Percentiles rank a stretch among this genome's conserved stretches.
Evolutionary conservation across 2,329 filamentous ascomycete species (phyloP).

Genomic region (Sclerotinia sclerotiorum): DNA sequence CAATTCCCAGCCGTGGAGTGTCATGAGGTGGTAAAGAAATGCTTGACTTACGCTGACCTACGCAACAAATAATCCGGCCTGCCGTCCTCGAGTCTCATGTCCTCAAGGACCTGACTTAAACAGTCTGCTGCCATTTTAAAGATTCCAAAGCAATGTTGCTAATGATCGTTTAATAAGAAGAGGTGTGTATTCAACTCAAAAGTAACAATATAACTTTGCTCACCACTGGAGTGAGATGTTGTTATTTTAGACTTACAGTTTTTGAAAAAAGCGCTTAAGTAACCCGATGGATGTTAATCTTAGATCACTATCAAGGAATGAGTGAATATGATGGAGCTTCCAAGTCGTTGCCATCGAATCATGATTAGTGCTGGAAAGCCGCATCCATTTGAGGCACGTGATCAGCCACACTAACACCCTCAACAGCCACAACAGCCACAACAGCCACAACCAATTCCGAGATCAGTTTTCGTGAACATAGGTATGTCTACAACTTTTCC

Average conservation of each 20-base stretch:
- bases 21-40: background rate
- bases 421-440: too few species aligned
- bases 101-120: background rate
- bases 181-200: background rate
- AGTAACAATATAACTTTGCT: background rate
- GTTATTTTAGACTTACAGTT: background rate
- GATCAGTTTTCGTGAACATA: background rate
- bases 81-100: constrained; percentile 15
- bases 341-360: background rate
- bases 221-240: background rate
- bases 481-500: too few species aligned
- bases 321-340: background rate
- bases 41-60: constrained; percentile 13
- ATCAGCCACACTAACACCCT: background rate
- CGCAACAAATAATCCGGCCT: constrained; percentile 13
- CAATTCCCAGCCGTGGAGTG: too few species aligned
- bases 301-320: background rate
- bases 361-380: background rate
- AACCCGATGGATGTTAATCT: background rate
- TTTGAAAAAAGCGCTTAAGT: background rate
- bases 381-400: background rate
- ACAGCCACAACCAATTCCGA: constrained; percentile 1
- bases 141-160: background rate
- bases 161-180: background rate
- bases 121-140: constrained; percentile 6